Evolutionary conservation across 768 basidiomycete species (phyloP).

Genomic region (Clavaria fumosa): DNA sequence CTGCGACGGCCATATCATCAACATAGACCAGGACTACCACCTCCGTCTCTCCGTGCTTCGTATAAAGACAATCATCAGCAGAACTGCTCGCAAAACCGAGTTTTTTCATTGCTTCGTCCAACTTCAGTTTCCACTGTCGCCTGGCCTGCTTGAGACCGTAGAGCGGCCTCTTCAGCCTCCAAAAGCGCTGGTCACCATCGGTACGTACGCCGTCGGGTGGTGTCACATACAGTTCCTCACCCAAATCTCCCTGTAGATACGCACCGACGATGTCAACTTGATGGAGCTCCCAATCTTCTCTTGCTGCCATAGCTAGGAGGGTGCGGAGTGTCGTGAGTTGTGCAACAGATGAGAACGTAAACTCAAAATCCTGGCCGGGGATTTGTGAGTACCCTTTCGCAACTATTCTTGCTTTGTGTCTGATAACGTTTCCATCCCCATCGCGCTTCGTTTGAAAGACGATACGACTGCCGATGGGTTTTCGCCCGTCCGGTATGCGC

Average conservation of each 20-base stretch:
- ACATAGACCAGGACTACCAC: slow-evolving; percentile 18
- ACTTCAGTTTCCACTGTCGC: slow-evolving; percentile 15
- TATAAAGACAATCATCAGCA: slow-evolving; percentile 8
- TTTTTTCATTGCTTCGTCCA: slow-evolving; percentile 5
- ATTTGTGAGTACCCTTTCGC: slow-evolving; percentile 23
- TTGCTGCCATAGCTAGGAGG: slow-evolving; percentile 22
- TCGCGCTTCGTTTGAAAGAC: slow-evolving; percentile 19
- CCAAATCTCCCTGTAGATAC: slow-evolving; percentile 18
- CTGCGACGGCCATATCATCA: slow-evolving; percentile 17
- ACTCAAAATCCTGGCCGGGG: slow-evolving; percentile 22
- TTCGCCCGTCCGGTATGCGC: neutral
- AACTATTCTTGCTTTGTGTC: slow-evolving; percentile 21
- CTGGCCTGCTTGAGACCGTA: slow-evolving; percentile 21
- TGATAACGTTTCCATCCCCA: slow-evolving; percentile 13
- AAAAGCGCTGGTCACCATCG: slow-evolving; percentile 13
- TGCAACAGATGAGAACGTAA: slow-evolving; percentile 18
- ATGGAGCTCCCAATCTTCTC: slow-evolving; percentile 20
- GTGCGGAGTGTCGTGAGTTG: slow-evolving; percentile 17
- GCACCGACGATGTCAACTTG: slow-evolving; percentile 27
- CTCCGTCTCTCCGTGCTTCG: slow-evolving; percentile 8
- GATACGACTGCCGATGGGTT: slow-evolving; percentile 9
- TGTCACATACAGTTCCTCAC: slow-evolving; percentile 24
- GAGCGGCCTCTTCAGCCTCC: slow-evolving; percentile 15
- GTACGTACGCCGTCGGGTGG: slow-evolving; percentile 22
- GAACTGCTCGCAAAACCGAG: slow-evolving; percentile 5